Evolutionary conservation across 371 early-diverging fungal species (phyloP).

Genomic region (Mucor ambiguus): DNA sequence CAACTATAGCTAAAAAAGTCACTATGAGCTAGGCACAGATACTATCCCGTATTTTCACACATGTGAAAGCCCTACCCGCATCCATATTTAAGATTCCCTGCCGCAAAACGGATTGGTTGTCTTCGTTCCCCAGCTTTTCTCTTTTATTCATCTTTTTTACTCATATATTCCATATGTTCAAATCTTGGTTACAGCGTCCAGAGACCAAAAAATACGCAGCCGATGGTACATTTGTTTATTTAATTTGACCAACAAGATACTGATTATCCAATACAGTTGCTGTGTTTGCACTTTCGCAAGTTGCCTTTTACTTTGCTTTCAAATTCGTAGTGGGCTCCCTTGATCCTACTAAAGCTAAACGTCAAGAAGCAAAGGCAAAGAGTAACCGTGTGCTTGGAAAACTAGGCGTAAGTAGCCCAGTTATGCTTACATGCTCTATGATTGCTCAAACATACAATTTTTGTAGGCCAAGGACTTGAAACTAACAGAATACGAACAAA

Average conservation of each 20-base stretch:
- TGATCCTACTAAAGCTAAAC: conserved; percentile 76
- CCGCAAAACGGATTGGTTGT: conserved; percentile 1
- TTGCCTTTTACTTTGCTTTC: conserved; percentile 85
- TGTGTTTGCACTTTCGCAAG: conserved; percentile 80
- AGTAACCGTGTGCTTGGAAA: conserved; percentile 69
- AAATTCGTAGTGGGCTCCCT: conserved; percentile 74
- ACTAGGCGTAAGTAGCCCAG: conserved; percentile 65
- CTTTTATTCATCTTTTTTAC: conserved; percentile 17
- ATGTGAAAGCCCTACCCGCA: conserved; percentile 10
- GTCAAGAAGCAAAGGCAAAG: conserved; percentile 74
- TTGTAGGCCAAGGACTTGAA: conserved; percentile 68
- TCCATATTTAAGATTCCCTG: not conserved
- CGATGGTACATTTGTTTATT: conserved; percentile 47
- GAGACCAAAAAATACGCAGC: conserved; percentile 69
- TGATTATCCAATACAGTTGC: conserved; percentile 47
- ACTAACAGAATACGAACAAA: conserved; percentile 90
- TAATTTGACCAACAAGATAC: too few relatives aligned
- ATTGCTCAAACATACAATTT: not conserved
- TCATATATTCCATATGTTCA: conserved; percentile 23
- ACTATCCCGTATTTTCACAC: conserved; percentile 1
- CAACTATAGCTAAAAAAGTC: not conserved
- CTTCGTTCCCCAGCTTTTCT: conserved; percentile 1
- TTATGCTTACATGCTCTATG: not conserved
- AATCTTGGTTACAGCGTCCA: conserved; percentile 55
- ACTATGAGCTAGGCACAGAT: not conserved